These are phyloP conservation scores for Angomonas ambiguus DNA, from an alignment of 208 protist species.

Conservation along the genomic window DNA sequence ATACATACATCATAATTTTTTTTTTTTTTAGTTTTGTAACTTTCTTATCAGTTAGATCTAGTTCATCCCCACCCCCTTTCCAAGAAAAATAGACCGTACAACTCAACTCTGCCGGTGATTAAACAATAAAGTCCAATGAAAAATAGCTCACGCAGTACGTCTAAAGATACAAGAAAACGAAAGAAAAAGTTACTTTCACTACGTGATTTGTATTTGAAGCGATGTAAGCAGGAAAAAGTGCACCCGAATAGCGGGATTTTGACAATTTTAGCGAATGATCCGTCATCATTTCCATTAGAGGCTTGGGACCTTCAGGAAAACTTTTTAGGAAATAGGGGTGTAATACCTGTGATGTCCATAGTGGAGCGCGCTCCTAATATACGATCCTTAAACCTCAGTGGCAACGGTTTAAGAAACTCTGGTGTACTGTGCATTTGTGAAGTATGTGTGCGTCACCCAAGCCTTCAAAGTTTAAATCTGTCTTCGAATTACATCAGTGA, in stretches of 20 bases:
- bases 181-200: slow-evolving; percentile 32
- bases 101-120: no score
- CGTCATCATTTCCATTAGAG: slow-evolving; percentile 28
- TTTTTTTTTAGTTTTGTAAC: no score
- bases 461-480: slow-evolving; percentile 66
- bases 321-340: slow-evolving; percentile 86
- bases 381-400: slow-evolving; percentile 38
- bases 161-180: background rate
- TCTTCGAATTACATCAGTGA: slow-evolving; percentile 90
- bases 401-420: slow-evolving; percentile 88
- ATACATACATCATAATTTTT: no score
- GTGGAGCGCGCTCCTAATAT: slow-evolving; percentile 57
- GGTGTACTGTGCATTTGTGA: slow-evolving; percentile 55
- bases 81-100: no score
- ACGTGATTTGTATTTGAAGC: slow-evolving; percentile 72
- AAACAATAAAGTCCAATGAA: background rate
- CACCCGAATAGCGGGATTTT: slow-evolving; percentile 71
- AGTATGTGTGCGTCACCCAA: slow-evolving; percentile 39
- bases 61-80: no score
- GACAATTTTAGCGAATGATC: slow-evolving; percentile 49
- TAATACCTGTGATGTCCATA: slow-evolving; percentile 60
- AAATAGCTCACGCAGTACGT: background rate
- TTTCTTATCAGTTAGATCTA: no score
- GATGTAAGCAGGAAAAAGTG: slow-evolving; percentile 60
- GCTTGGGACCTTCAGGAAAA: slow-evolving; percentile 75